Evolutionary conservation across 164 flowering plant genomes (phyloP).

Genomic region (Kalanchoe fedtschenkoi): DNA sequence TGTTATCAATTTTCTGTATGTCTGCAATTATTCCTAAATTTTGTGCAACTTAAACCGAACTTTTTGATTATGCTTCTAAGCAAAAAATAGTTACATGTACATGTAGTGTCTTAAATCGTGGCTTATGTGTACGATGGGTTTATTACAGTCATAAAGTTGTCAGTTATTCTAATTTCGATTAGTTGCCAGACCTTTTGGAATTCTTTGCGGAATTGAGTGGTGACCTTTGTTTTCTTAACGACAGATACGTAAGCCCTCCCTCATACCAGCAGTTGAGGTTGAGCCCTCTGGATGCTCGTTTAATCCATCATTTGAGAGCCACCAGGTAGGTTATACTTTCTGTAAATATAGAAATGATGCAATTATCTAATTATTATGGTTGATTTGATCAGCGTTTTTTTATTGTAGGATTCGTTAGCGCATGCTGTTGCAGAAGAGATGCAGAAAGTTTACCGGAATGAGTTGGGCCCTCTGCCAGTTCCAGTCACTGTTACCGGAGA

Average conservation of each 20-base stretch:
- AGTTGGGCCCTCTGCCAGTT: slow-evolving; percentile 84
- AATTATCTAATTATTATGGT: neutral
- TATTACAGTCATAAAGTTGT: neutral
- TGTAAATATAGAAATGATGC: neutral
- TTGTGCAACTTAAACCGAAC: no score
- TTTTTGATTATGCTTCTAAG: no score
- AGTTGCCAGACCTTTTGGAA: neutral
- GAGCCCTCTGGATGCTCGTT: slow-evolving; percentile 90
- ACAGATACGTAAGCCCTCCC: slow-evolving; percentile 46
- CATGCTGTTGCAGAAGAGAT: slow-evolving; percentile 90
- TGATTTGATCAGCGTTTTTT: neutral
- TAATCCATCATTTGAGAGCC: slow-evolving; percentile 75
- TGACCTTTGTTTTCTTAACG: neutral
- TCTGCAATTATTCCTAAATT: neutral
- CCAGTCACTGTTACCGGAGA: slow-evolving; percentile 66
- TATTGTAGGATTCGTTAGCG: slow-evolving; percentile 71
- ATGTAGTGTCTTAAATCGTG: no score
- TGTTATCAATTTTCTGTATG: neutral
- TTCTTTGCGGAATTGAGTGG: neutral
- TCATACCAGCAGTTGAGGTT: slow-evolving; percentile 89
- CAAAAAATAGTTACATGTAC: no score
- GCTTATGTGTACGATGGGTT: no score
- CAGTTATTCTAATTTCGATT: no score
- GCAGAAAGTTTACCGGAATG: slow-evolving; percentile 70
- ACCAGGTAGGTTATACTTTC: slow-evolving; percentile 48